A percentile compares a stretch with the other conserved stretches of the same genome.
phyloP scores from a whole-genome alignment of 176 grass and related monocot species.

The Tuctoria greenei region DNA sequence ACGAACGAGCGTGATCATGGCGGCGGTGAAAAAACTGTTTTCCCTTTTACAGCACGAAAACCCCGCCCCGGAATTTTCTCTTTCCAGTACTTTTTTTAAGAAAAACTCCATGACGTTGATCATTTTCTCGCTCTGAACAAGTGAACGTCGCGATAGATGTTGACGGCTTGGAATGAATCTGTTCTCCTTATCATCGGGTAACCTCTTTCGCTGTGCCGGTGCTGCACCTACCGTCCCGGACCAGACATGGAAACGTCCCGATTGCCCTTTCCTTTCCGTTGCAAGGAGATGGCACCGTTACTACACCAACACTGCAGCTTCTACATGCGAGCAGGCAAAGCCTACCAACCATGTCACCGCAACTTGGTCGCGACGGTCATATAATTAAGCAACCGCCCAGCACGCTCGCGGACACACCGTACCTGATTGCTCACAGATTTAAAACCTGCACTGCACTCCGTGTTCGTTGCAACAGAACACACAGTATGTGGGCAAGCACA shows the following conservation, averaged over 20 bases:
- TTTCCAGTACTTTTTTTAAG: background rate
- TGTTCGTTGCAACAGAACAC: background rate
- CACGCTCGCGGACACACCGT: background rate
- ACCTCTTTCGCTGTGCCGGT: background rate
- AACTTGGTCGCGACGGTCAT: background rate
- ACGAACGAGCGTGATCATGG: slow-evolving; percentile 23
- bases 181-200: background rate
- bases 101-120: background rate
- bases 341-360: background rate
- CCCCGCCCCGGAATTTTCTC: background rate
- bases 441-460: background rate
- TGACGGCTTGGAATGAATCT: slow-evolving; percentile 9
- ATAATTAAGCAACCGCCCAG: background rate
- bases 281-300: background rate
- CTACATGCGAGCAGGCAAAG: background rate
- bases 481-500: background rate
- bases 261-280: slow-evolving; percentile 19
- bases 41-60: slow-evolving; percentile 36
- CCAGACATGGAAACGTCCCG: background rate
- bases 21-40: background rate
- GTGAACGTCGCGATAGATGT: background rate
- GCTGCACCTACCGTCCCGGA: background rate
- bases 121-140: background rate
- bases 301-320: background rate
- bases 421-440: background rate